Evolutionary conservation across 2,329 filamentous ascomycete genomes (phyloP).

Genomic region (Sporothrix variecibatus): DNA sequence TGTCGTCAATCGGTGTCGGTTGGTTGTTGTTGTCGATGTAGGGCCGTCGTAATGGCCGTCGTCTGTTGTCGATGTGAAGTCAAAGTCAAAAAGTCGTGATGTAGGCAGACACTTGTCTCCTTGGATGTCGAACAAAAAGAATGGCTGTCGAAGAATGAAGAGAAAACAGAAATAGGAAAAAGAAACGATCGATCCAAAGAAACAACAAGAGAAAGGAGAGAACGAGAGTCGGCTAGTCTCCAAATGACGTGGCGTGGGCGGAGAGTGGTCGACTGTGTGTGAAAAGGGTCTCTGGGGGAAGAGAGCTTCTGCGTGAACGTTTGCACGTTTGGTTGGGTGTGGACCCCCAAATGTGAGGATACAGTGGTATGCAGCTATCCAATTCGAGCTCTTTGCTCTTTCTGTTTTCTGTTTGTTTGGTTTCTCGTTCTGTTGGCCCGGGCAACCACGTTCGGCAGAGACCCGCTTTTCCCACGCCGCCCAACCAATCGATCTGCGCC

Average conservation of each 20-base stretch:
- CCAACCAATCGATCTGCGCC: not conserved
- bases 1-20: not conserved
- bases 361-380: constrained; percentile 5
- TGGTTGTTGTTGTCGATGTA: not conserved
- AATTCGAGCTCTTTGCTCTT: not conserved
- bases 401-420: constrained; percentile 22
- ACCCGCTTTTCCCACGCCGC: not conserved
- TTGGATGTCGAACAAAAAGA: constrained; percentile 9
- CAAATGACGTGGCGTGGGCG: constrained; percentile 20
- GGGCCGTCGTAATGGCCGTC: not conserved
- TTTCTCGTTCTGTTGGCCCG: constrained; percentile 7
- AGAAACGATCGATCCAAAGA: not conserved
- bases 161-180: not conserved
- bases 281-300: not conserved
- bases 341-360: not conserved
- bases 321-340: not conserved
- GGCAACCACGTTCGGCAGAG: constrained; percentile 16
- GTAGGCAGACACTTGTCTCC: constrained; percentile 19
- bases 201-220: not conserved
- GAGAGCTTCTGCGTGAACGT: not conserved
- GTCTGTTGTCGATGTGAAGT: not conserved
- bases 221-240: not conserved
- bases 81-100: not conserved
- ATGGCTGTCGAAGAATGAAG: not conserved
- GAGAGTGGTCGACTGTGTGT: not conserved